Evolutionary conservation across 331 rosid species (phyloP).

Genomic region (Spiraea crenata): DNA sequence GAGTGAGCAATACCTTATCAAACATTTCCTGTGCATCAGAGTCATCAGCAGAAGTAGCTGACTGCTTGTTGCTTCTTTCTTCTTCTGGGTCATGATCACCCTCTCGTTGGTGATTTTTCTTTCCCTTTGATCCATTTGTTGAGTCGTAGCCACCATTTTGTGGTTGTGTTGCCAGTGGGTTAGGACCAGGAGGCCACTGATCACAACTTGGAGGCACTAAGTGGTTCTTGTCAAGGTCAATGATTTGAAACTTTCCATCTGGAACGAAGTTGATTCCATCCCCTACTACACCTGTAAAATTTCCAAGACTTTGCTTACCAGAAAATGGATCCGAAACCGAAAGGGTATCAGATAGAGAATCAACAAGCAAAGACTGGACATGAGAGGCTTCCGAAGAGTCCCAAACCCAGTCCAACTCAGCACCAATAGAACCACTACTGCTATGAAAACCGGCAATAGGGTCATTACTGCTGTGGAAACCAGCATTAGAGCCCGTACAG

Average conservation of each 20-base stretch:
- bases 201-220: background rate
- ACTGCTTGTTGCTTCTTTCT: conserved; percentile 57
- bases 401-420: background rate
- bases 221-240: conserved; percentile 20
- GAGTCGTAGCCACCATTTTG: conserved; percentile 9
- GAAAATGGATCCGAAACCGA: conserved; percentile 25
- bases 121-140: conserved; percentile 36
- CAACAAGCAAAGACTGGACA: background rate
- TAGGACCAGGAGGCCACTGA: background rate
- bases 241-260: conserved; percentile 15
- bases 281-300: conserved; percentile 1
- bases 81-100: conserved; percentile 32
- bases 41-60: conserved; percentile 45
- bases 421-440: background rate
- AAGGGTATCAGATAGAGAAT: background rate
- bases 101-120: conserved; percentile 45
- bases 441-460: background rate
- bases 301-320: conserved; percentile 25
- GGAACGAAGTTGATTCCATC: conserved; percentile 8
- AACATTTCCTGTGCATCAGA: conserved; percentile 51
- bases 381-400: background rate
- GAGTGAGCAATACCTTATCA: conserved; percentile 55
- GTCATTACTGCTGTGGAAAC: conserved; percentile 9
- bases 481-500: background rate
- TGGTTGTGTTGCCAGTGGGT: background rate